A percentile compares a stretch with the other conserved stretches of the same genome.
Evolutionary conservation across 108 stramenopile genomes (phyloP).

Genomic region (Mediolabrus comicus): DNA sequence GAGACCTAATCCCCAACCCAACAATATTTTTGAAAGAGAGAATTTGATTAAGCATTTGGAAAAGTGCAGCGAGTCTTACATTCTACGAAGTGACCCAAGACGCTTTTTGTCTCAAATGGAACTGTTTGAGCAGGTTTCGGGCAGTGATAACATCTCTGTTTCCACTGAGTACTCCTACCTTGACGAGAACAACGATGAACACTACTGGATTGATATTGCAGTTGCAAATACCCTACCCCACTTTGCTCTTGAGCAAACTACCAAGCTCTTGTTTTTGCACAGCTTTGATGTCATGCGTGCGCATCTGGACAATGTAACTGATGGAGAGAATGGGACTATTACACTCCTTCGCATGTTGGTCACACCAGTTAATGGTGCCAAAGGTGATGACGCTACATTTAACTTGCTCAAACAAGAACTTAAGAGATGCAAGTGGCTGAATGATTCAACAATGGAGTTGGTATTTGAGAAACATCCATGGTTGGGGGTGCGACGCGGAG

Average conservation of each 20-base stretch:
- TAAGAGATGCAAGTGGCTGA: conserved; percentile 92
- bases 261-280: conserved; percentile 78
- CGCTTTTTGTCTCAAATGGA: conserved; percentile 81
- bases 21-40: conserved; percentile 50
- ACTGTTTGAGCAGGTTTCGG: conserved; percentile 79
- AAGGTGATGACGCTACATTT: conserved; percentile 49
- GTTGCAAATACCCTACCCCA: conserved; percentile 89
- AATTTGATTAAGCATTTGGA: conserved; percentile 72
- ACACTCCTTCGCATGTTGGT: conserved; percentile 88
- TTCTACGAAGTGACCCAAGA: conserved; percentile 60
- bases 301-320: conserved; percentile 87
- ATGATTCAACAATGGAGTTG: conserved; percentile 82
- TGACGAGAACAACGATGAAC: conserved; percentile 48
- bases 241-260: conserved; percentile 82
- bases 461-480: conserved; percentile 79
- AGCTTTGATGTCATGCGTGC: conserved; percentile 88
- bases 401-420: conserved; percentile 66
- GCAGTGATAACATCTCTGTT: conserved; percentile 87
- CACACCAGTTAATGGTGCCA: conserved; percentile 40
- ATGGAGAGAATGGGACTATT: conserved; percentile 91
- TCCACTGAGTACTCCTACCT: conserved; percentile 62
- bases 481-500: conserved; percentile 78
- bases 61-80: conserved; percentile 77
- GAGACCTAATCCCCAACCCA: conserved; percentile 43
- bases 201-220: conserved; percentile 92